Evolutionary conservation across 2,329 filamentous ascomycete species (phyloP), one percentile per base, ranked within the genome.

Genomic region (Calonectria naviculata): DNA sequence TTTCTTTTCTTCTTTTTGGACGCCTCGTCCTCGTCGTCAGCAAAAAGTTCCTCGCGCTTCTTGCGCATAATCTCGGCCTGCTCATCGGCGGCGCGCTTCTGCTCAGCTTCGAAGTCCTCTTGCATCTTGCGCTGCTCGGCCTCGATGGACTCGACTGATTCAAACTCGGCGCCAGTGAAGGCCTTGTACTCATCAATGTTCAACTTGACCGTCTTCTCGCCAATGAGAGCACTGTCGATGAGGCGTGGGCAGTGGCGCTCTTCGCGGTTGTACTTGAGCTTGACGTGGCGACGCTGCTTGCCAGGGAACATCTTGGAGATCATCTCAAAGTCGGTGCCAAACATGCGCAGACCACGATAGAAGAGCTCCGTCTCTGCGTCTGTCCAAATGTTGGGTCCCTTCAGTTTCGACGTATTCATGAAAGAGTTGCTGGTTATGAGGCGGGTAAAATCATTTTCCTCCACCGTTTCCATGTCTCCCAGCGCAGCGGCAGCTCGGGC

Each of bases 251-350:
- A 88, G 65, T 90, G 85, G 38, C 90, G 87, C 83, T 97, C 94
- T 83, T 97, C 94, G 71, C 92, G 91, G 77, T 92, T 93, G 84
- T 94, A 97, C 81, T 97, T 97, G 74, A 93, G 88, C 84, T 96
- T 96, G 83, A 97, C 89, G 80, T 94, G 91, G 36, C 92, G 89
- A 21, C 94, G 89, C 71, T 89, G 93, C 78, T 93, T 91, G 73
- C 89, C 89, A 1, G 91, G 89, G 78, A 97, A 95, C 88, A 95
- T 91, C 76, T 90, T 90, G 70, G 90, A 89, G 76, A 97, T 95
- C 83, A 94, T 94, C 80, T 92, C 89, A 79, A 97, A 97, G 80
- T 96, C 94, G 1, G 93, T 96, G 67, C 94, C 94, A 78, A 95
- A 95, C 87, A 93, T 93, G 68, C 87, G 85, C 2, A 97, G 86